Evolutionary conservation across 2,329 filamentous ascomycete genomes (phyloP), one percentile per base, ranked within the genome.

Genomic region (Uncinocarpus reesii): DNA sequence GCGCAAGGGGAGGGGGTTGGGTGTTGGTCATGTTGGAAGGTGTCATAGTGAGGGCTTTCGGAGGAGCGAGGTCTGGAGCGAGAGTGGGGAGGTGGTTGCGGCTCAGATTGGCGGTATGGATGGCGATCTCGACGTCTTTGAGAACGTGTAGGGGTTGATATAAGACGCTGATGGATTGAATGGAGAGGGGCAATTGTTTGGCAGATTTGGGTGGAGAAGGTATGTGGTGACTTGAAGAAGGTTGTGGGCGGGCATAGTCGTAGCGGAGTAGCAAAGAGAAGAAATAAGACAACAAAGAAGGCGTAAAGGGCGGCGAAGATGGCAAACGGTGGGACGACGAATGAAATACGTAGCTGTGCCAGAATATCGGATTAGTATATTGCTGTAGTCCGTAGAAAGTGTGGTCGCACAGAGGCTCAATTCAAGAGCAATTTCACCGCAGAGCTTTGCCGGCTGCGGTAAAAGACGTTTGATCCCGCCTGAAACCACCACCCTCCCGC

Each of bases 251-350:
- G 69, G 63, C 73, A 78, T 51, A 80, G 60, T 36, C 75, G 73
- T 38, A 81, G 61, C 4, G 78, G 78, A 32, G 72, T 70, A 35
- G 74, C 65, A 40, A 77, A 52, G 47, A 75, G 53, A 48, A 76
- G 70, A 53, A 74, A 65, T 54, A 78, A 42, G 37, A 78, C 56
- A 11, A 73, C 69, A 53, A 74, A 63, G 48, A 75, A 54, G 15
- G 77, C 74, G 67, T 78, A 81, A 42, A 79, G 50, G 32, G 70
- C 66, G 53, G 76, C 73, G 52, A 71, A 59, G 26, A 76, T 56
- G 45, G 77, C 78, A 55, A 80, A 69, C 5, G 78, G 57, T 10
- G 74, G 73, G 53, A 75, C 73, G 13, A 77, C 21, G 43, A 58
- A 58, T 5, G 60, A 60, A 31, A 63, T 56, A 51, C 60, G 60